Conservation (phyloP, 768 basidiomycete species). For the Mrakia gelida region DNA sequence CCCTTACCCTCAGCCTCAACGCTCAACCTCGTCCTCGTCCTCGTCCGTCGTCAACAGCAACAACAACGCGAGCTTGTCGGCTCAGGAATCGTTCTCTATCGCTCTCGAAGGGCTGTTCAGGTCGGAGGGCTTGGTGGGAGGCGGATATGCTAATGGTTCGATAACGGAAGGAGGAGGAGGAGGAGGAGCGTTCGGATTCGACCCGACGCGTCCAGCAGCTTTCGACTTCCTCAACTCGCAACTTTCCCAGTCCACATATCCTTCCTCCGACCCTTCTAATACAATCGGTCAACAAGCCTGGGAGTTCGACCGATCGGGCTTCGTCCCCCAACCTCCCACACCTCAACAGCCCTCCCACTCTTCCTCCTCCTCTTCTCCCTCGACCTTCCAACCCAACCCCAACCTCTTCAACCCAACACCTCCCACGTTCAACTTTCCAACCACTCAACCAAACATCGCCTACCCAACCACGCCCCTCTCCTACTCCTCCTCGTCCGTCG, state of each 20-base stretch:
- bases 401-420: neutral
- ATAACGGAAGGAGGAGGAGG: neutral
- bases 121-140: neutral
- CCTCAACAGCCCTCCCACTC: neutral
- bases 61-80: neutral
- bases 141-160: neutral
- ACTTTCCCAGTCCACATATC: too few relatives aligned
- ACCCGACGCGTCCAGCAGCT: neutral
- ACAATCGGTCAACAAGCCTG: too few relatives aligned
- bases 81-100: constrained; percentile 9
- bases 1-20: neutral
- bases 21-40: neutral
- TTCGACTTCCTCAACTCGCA: neutral
- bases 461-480: neutral
- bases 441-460: neutral
- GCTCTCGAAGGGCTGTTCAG: neutral
- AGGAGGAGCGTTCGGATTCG: neutral
- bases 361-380: neutral
- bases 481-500: neutral
- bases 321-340: neutral
- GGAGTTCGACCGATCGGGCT: too few relatives aligned
- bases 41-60: neutral
- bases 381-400: too few relatives aligned
- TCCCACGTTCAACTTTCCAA: neutral
- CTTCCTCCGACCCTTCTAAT: too few relatives aligned